Conservation (phyloP, 306 rosid species). For the Astragalus membranaceus region DNA sequence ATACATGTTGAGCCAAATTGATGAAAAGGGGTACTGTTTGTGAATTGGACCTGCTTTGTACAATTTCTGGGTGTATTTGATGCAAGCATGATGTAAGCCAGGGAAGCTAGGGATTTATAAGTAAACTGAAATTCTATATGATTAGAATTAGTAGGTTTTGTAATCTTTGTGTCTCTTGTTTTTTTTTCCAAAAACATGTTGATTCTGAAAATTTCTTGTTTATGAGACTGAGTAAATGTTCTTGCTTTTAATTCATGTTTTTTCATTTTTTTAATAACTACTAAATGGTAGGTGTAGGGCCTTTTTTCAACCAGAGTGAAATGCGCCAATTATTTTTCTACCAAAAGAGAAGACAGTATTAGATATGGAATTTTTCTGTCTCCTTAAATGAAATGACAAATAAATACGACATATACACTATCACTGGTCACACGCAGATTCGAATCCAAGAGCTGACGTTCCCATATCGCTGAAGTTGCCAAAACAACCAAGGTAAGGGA, state of each 20-base stretch:
- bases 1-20: conserved; percentile 18
- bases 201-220: background rate
- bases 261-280: background rate
- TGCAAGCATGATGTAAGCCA: conserved; percentile 29
- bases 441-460: no score
- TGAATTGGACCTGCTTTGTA: conserved; percentile 1
- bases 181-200: background rate
- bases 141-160: conserved; percentile 1
- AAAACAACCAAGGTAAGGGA: no score
- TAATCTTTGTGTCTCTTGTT: background rate
- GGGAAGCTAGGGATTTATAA: conserved; percentile 4
- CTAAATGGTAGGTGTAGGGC: background rate
- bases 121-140: background rate
- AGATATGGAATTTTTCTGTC: no score
- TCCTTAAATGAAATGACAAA: no score
- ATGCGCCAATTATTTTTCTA: background rate
- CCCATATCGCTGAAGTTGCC: no score
- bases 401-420: no score
- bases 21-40: conserved; percentile 18
- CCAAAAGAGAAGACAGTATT: background rate
- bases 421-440: no score
- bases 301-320: background rate
- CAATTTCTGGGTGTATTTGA: conserved; percentile 12
- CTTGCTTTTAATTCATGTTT: background rate
- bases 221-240: background rate